Evolutionary conservation across 768 basidiomycete genomes (phyloP).

Genomic region (Mycena vitilis): DNA sequence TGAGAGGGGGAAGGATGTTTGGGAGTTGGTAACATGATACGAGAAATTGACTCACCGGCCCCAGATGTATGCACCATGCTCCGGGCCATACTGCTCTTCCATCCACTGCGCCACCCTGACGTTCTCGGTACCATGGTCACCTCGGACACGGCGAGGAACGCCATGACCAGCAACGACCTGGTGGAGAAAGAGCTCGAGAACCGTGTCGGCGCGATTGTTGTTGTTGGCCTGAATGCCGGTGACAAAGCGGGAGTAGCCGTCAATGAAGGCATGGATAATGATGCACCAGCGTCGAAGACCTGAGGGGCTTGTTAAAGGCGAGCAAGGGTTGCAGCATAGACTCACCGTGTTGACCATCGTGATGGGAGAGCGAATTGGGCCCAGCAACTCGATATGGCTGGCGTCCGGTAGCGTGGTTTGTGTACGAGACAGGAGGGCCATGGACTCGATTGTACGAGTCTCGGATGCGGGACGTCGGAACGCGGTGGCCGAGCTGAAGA

Average conservation of each 20-base stretch:
- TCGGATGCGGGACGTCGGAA: conserved; percentile 22
- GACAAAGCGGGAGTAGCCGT: conserved; percentile 39
- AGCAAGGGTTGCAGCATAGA: conserved; percentile 6
- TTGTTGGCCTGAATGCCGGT: conserved; percentile 18
- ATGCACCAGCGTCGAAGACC: conserved; percentile 48
- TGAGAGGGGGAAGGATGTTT: too few species aligned
- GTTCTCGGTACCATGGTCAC: conserved; percentile 43
- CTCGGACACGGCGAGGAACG: conserved; percentile 11
- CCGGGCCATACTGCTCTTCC: conserved; percentile 39
- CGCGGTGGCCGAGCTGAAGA: conserved; percentile 36
- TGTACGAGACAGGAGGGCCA: conserved; percentile 34
- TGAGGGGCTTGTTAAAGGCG: conserved; percentile 3
- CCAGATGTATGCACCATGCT: conserved; percentile 52
- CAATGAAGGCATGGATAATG: conserved; percentile 47
- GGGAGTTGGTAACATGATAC: too few species aligned
- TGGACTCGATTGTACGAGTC: conserved; percentile 33
- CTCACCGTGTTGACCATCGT: conserved; percentile 40
- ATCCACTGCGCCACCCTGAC: conserved; percentile 45
- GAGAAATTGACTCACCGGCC: conserved; percentile 42
- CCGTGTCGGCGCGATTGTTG: conserved; percentile 22
- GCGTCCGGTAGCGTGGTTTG: conserved; percentile 29
- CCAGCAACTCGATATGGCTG: conserved; percentile 37
- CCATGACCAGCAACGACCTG: conserved; percentile 2
- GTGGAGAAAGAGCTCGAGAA: conserved; percentile 11
- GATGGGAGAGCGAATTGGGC: conserved; percentile 39